A percentile compares a stretch with the other conserved stretches of the same genome.
These are phyloP conservation scores for Myxozyma lipomycoides DNA, from an alignment of 805 yeast genomes.

Conservation along the genomic window DNA sequence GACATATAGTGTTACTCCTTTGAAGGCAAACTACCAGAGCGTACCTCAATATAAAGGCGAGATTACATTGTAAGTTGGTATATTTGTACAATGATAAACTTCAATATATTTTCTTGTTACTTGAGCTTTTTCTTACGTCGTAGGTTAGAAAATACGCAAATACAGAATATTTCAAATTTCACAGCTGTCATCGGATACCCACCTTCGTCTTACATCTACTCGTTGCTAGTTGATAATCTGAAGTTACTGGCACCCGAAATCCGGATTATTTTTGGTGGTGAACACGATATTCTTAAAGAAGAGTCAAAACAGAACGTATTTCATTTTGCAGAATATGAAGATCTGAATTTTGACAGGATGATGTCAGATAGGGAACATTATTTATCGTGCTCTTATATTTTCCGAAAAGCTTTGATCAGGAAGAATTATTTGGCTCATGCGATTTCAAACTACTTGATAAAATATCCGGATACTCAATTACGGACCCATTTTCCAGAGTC, in stretches of 20 bases:
- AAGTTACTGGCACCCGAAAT: conserved; percentile 37
- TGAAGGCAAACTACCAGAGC: conserved; percentile 66
- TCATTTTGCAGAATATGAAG: conserved; percentile 89
- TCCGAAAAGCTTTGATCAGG: conserved; percentile 79
- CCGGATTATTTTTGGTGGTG: conserved; percentile 28
- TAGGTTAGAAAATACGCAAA: not conserved
- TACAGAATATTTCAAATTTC: not conserved
- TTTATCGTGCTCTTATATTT: conserved; percentile 68
- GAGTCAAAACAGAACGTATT: conserved; percentile 43
- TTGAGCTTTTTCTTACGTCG: not conserved
- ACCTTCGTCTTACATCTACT: conserved; percentile 42
- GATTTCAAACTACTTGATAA: conserved; percentile 66
- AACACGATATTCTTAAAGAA: conserved; percentile 31
- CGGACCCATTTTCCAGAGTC: conserved; percentile 64
- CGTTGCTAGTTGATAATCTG: conserved; percentile 39
- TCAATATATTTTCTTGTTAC: conserved; percentile 8
- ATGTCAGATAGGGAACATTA: conserved; percentile 47
- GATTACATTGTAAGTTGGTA: conserved; percentile 44
- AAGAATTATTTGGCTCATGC: conserved; percentile 88
- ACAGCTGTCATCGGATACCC: conserved; percentile 38
- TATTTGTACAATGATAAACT: not conserved
- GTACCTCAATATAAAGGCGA: conserved; percentile 55
- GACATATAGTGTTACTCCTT: conserved; percentile 53
- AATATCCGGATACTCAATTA: conserved; percentile 66
- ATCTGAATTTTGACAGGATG: conserved; percentile 67